Conservation (phyloP, 441 rosid genomes). For the Euphorbia schlechtendalii region DNA sequence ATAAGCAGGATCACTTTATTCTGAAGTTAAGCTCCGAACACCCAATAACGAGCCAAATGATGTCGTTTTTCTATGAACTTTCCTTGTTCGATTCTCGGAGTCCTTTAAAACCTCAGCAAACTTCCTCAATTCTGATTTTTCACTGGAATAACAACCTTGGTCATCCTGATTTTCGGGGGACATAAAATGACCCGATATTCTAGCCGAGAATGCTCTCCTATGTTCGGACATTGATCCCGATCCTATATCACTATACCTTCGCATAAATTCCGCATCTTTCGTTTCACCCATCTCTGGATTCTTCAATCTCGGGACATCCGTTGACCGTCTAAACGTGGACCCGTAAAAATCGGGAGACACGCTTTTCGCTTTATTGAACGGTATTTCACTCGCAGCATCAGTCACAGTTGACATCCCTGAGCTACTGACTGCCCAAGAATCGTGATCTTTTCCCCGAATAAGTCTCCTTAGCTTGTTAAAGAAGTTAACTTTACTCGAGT, state of each 20-base stretch:
- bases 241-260: slow-evolving; percentile 28
- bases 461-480: slow-evolving; percentile 58
- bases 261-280: slow-evolving; percentile 23
- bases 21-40: slow-evolving; percentile 1
- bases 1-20: slow-evolving; percentile 15
- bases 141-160: slow-evolving; percentile 20
- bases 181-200: slow-evolving; percentile 15
- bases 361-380: slow-evolving; percentile 16
- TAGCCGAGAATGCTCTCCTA: slow-evolving; percentile 16
- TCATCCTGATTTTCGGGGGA: slow-evolving; percentile 19
- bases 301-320: slow-evolving; percentile 42
- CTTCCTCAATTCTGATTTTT: slow-evolving; percentile 48
- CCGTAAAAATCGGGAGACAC: too few relatives aligned
- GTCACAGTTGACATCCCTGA: too few relatives aligned
- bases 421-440: too few relatives aligned
- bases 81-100: too few relatives aligned
- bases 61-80: slow-evolving; percentile 36
- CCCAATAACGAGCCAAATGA: slow-evolving; percentile 28
- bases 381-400: slow-evolving; percentile 23
- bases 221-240: slow-evolving; percentile 9
- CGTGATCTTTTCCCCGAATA: slow-evolving; percentile 61
- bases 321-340: too few relatives aligned
- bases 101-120: slow-evolving; percentile 55
- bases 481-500: slow-evolving; percentile 42
- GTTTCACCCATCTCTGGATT: slow-evolving; percentile 25